These are phyloP conservation scores for Gnomoniopsis smithogilvyi DNA, from an alignment of 2,329 filamentous ascomycete genomes.

Conservation along the genomic window DNA sequence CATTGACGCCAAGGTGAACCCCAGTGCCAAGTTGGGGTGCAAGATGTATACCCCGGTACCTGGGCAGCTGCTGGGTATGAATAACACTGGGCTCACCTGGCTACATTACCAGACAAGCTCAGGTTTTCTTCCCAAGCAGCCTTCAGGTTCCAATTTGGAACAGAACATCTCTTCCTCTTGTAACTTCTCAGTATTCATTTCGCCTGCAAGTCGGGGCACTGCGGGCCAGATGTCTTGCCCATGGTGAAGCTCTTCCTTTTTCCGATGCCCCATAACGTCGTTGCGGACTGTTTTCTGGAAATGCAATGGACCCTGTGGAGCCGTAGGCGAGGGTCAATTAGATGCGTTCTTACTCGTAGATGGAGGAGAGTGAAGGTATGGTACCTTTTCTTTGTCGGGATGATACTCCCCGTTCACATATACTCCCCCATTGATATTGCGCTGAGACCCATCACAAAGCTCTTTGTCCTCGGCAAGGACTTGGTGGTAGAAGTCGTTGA, in stretches of 20 bases:
- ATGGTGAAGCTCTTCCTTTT: slow-evolving; percentile 2
- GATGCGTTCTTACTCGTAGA: not conserved
- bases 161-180: slow-evolving; percentile 13
- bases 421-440: slow-evolving; percentile 47
- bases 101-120: slow-evolving; percentile 9
- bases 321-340: too few species aligned
- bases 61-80: too few species aligned
- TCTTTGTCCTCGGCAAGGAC: slow-evolving; percentile 50
- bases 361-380: fast-evolving
- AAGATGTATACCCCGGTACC: too few species aligned
- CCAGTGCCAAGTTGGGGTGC: too few species aligned
- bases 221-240: slow-evolving; percentile 15
- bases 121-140: not conserved
- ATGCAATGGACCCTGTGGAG: not conserved
- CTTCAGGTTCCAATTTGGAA: slow-evolving; percentile 13
- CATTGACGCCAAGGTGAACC: too few species aligned
- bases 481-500: slow-evolving; percentile 48
- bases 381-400: slow-evolving; percentile 44
- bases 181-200: slow-evolving; percentile 9
- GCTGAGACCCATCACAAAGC: slow-evolving; percentile 45
- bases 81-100: too few species aligned
- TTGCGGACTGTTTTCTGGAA: slow-evolving; percentile 13
- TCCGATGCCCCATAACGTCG: slow-evolving; percentile 9
- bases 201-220: not conserved
- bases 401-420: slow-evolving; percentile 51